A percentile compares a stretch with the other conserved stretches of the same genome.
phyloP scores from a whole-genome alignment of 441 rosid species.

The Arabidopsis lyrata region DNA sequence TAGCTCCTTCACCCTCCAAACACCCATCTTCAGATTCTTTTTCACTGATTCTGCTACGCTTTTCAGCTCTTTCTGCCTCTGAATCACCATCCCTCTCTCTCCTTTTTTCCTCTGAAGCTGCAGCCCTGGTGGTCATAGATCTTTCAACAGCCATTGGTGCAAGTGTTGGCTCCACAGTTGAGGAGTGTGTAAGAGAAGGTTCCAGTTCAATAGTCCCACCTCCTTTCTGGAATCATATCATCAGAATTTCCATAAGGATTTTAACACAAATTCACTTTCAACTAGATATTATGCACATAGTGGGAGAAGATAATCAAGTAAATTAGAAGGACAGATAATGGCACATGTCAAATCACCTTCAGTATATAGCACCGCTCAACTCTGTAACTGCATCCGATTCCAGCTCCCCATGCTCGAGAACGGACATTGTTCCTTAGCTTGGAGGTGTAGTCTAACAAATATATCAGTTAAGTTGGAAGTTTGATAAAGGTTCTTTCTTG shows the following conservation, averaged over 20 bases:
- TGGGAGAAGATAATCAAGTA: slow-evolving; percentile 5
- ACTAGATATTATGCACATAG: slow-evolving; percentile 15
- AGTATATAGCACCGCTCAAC: slow-evolving; percentile 96
- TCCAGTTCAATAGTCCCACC: slow-evolving; percentile 96
- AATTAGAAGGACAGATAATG: slow-evolving; percentile 21
- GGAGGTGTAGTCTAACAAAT: slow-evolving; percentile 75
- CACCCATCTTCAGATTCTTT: slow-evolving; percentile 92
- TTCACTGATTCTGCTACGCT: slow-evolving; percentile 68
- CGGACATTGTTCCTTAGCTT: slow-evolving; percentile 97
- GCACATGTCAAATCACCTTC: slow-evolving; percentile 67
- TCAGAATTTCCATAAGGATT: slow-evolving; percentile 26
- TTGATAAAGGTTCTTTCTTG: slow-evolving; percentile 9
- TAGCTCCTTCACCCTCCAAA: slow-evolving; percentile 77
- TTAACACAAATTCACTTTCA: slow-evolving; percentile 5
- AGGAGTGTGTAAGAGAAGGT: slow-evolving; percentile 94
- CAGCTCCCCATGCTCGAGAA: slow-evolving; percentile 99
- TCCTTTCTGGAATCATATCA: slow-evolving; percentile 72
- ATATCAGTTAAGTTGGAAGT: slow-evolving; percentile 20
- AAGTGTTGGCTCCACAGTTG: slow-evolving; percentile 97
- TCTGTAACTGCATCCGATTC: slow-evolving; percentile 95
- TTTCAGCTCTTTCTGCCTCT: slow-evolving; percentile 88
- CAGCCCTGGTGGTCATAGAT: slow-evolving; percentile 99
- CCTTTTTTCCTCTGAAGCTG: slow-evolving; percentile 89
- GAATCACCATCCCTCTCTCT: slow-evolving; percentile 80
- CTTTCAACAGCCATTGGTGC: slow-evolving; percentile 99